Evolutionary conservation across 2,329 filamentous ascomycete genomes (phyloP), one percentile per base, ranked within the genome.

Genomic region (Arthroderma uncinatum): DNA sequence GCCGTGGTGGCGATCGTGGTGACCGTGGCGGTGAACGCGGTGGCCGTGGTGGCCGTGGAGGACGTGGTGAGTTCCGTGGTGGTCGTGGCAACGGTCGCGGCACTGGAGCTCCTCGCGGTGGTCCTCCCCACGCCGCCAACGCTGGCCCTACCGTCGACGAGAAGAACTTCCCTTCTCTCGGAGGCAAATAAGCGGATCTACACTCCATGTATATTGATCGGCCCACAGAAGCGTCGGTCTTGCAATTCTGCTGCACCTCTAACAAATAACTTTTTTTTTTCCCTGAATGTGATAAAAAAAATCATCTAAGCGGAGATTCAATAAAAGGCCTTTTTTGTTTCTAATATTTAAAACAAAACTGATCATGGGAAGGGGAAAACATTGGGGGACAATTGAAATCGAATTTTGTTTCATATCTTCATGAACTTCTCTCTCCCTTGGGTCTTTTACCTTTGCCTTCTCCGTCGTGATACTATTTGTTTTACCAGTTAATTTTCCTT

Each of bases 1-100:
- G 78, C 60, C 77, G 78, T 64, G 77, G 79, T 62, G 75, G 76
- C 63, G 74, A 73, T 64, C 73, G 76, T 63, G 74, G 77, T 63
- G 76, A 77, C 60, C 73, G 72, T 66, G 73, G 68, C 62, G 71
- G 73, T 55, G 62, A 60, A 16, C 57, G 60, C 58, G 62, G 69
- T 16, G 39, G n/a, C 47, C 68, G 68, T 56, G 66, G 66, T 54
- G 64, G 66, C 56, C 65, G 25, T 52, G 67, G 68, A 52, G 65
- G 65, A 50, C 64, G 67, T 56, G 65, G 64, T 56, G 77, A 75
- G 60, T 70, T 66, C 65, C 64, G 66, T 54, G 64, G 66, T 48
- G 73, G 78, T 63, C 76, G 79, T 62, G 75, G 76, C 19, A 42
- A 42, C 62, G 74, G 73, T 64, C 73, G 76, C 63, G 74, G 76